These are phyloP conservation scores for Erysimum cheiranthoides DNA, from an alignment of 345 rosid species.

Conservation along the genomic window DNA sequence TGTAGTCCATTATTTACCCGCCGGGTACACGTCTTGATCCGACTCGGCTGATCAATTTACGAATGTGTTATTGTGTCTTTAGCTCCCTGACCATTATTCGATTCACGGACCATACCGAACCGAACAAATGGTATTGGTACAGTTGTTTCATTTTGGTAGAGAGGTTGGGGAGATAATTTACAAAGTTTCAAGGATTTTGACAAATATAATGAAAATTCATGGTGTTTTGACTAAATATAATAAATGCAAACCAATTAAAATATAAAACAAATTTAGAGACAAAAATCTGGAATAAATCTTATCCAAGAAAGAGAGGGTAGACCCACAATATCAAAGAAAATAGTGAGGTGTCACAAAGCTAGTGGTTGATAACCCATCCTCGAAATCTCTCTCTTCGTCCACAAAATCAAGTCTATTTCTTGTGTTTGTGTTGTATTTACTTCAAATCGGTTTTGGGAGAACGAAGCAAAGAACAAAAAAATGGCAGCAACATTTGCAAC, in stretches of 20 bases:
- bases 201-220: not conserved
- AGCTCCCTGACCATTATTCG: not conserved
- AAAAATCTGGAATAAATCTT: slow-evolving; percentile 21
- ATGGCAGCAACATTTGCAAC: slow-evolving; percentile 74
- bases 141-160: not conserved
- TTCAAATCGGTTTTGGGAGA: slow-evolving; percentile 18
- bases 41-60: not conserved
- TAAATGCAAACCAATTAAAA: not conserved
- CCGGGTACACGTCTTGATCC: not conserved
- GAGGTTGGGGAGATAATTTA: not conserved
- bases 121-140: not conserved
- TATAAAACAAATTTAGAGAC: not conserved
- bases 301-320: slow-evolving; percentile 29
- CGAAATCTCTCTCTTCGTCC: slow-evolving; percentile 57
- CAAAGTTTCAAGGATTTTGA: not conserved
- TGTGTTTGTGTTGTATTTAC: not conserved
- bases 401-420: slow-evolving; percentile 48
- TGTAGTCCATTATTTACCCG: slow-evolving; percentile 68
- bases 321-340: slow-evolving; percentile 63
- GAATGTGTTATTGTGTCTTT: not conserved
- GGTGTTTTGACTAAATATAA: not conserved
- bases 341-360: slow-evolving; percentile 59
- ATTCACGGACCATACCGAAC: not conserved
- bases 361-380: slow-evolving; percentile 58
- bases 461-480: slow-evolving; percentile 13